Evolutionary conservation across 2,329 filamentous ascomycete species (phyloP).

Genomic region (Venturia carpophila): DNA sequence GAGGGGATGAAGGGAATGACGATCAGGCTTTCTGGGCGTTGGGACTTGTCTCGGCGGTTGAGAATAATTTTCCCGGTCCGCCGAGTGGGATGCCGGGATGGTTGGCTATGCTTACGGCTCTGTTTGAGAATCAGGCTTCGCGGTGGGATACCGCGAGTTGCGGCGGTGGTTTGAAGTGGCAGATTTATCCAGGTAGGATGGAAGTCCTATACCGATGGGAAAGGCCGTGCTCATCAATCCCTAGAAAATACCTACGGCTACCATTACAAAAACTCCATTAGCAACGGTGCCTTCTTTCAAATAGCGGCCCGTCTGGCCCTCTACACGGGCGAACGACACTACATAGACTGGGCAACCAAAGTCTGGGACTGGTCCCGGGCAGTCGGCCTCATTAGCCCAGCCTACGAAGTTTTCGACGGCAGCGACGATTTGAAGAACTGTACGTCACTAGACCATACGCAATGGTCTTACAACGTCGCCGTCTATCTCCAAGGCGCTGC

Average conservation of each 20-base stretch:
- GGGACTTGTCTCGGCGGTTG: slow-evolving; percentile 58
- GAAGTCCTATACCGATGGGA: too few relatives aligned
- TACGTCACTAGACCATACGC: slow-evolving; percentile 41
- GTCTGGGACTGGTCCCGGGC: slow-evolving; percentile 48
- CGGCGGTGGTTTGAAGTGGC: slow-evolving; percentile 73
- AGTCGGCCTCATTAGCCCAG: slow-evolving; percentile 39
- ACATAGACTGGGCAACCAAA: slow-evolving; percentile 65
- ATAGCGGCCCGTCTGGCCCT: slow-evolving; percentile 60
- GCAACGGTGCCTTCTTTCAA: slow-evolving; percentile 52
- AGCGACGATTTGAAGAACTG: slow-evolving; percentile 42
- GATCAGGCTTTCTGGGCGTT: slow-evolving; percentile 59
- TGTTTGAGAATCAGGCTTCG: slow-evolving; percentile 68
- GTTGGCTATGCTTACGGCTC: slow-evolving; percentile 69
- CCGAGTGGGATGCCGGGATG: slow-evolving; percentile 53
- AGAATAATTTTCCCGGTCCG: slow-evolving; percentile 59
- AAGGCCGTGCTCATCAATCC: not conserved
- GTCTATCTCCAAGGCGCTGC: slow-evolving; percentile 53
- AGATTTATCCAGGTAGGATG: slow-evolving; percentile 54
- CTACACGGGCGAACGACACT: slow-evolving; percentile 83
- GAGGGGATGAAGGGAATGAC: slow-evolving; percentile 58
- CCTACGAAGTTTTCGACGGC: slow-evolving; percentile 42
- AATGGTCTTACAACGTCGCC: slow-evolving; percentile 59
- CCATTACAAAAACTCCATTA: slow-evolving; percentile 51
- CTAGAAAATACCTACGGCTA: slow-evolving; percentile 67
- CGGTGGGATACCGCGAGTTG: slow-evolving; percentile 64